These are phyloP conservation scores for Didymella glomerata DNA, from an alignment of 2,329 filamentous ascomycete genomes.

Conservation along the genomic window DNA sequence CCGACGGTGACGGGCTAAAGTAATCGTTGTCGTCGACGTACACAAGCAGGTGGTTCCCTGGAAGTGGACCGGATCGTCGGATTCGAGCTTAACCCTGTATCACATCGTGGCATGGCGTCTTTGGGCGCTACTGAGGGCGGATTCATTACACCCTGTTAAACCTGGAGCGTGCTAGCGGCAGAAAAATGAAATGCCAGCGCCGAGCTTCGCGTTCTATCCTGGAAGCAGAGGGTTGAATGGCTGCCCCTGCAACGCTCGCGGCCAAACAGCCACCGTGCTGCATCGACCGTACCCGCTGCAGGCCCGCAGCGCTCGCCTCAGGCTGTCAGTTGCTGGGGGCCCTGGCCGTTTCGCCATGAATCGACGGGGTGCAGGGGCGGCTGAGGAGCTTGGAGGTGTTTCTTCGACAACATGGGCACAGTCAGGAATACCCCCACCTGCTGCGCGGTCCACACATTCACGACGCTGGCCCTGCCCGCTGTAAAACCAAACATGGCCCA, in stretches of 20 bases:
- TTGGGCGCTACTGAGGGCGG: constrained; percentile 32
- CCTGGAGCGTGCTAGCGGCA: constrained; percentile 32
- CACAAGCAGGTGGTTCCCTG: constrained; percentile 40
- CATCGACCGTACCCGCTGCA: constrained; percentile 30
- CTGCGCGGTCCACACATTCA: constrained; percentile 22
- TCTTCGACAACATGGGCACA: constrained; percentile 37
- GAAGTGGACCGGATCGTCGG: constrained; percentile 52
- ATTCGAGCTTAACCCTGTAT: constrained; percentile 50
- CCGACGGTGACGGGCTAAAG: constrained; percentile 46
- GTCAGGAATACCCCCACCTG: constrained; percentile 41
- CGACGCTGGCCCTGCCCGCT: constrained; percentile 25
- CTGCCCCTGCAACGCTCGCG: constrained; percentile 32
- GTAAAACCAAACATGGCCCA: constrained; percentile 39
- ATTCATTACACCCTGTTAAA: constrained; percentile 8
- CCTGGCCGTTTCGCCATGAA: constrained; percentile 41
- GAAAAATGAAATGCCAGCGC: constrained; percentile 39
- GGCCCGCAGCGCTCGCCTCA: constrained; percentile 35
- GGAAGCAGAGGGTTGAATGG: constrained; percentile 31
- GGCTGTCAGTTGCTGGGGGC: constrained; percentile 30
- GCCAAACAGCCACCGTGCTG: constrained; percentile 25
- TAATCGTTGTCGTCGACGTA: constrained; percentile 42
- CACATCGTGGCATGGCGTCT: constrained; percentile 52
- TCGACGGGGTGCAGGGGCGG: constrained; percentile 37
- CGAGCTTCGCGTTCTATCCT: constrained; percentile 39
- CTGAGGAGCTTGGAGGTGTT: constrained; percentile 28